A percentile compares a stretch with the other conserved stretches of the same genome.
Evolutionary conservation across 129 eudicot genomes (phyloP).

Genomic region (Pseudognaphalium luteoalbum): DNA sequence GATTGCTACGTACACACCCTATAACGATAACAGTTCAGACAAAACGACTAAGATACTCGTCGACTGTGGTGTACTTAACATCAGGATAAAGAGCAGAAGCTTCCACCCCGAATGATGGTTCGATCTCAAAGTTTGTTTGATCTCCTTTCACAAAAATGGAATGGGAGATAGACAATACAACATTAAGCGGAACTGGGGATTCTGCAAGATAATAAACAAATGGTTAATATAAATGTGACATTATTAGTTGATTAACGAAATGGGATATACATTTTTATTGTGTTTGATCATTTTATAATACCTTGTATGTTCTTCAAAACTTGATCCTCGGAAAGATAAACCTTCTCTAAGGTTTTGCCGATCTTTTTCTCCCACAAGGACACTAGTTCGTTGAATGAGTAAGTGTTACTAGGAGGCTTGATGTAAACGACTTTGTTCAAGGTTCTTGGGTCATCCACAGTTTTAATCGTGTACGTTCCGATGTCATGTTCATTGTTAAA

Average conservation of each 20-base stretch:
- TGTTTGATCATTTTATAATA: slow-evolving; percentile 5
- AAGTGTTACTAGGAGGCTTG: slow-evolving; percentile 40
- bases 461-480: slow-evolving; percentile 44
- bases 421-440: slow-evolving; percentile 47
- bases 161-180: slow-evolving; percentile 36
- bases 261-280: neutral
- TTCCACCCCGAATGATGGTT: slow-evolving; percentile 53
- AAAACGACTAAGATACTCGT: slow-evolving; percentile 37
- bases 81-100: slow-evolving; percentile 55
- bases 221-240: neutral
- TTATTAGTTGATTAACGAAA: neutral
- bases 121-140: slow-evolving; percentile 54
- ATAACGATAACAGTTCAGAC: slow-evolving; percentile 21
- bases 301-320: slow-evolving; percentile 49
- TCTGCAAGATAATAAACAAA: slow-evolving; percentile 35
- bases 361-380: slow-evolving; percentile 59
- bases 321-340: slow-evolving; percentile 42
- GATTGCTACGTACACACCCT: neutral
- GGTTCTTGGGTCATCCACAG: slow-evolving; percentile 55
- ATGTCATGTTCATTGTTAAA: slow-evolving; percentile 50
- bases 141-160: slow-evolving; percentile 61
- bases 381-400: slow-evolving; percentile 46
- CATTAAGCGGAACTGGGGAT: slow-evolving; percentile 40
- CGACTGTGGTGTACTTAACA: slow-evolving; percentile 48
- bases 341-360: slow-evolving; percentile 43